Evolutionary conservation across 2,329 filamentous ascomycete species (phyloP), one percentile per base, ranked within the genome.

Genomic region (Fragosphaeria purpurea): DNA sequence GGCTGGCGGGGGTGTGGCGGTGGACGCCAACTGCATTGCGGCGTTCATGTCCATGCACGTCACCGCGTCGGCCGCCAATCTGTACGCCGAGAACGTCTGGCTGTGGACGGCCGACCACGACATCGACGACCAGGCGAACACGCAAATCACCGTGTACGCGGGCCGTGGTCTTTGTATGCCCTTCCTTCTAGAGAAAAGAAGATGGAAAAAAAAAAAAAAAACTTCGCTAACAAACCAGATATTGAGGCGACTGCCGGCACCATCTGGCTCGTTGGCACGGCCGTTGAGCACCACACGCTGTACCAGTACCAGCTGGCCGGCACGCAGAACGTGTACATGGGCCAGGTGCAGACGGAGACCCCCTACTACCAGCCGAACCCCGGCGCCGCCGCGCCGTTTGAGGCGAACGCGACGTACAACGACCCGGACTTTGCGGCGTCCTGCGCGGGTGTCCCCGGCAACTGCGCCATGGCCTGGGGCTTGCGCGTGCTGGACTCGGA

Each of bases 291-390:
- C 63, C 74, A 74, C 46, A 71, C 76, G 2, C 65, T 85, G n/a
- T 85, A 83, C 61, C 80, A 86, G 62, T 87, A 86, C 63, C 79
- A 86, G 58, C 68, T 86, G 47, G 66, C 70, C 57, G 69, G 72
- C 46, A 80, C 83, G 5, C 70, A 72, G 44, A 75, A 86, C 59
- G 65, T 85, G 49, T 82, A 76, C 62, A 75, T 80, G 59, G 80
- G 79, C 13, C 73, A 80, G 58, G 76, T 82, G 45, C 83, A 88
- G 61, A 82, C 82, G 46, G 83, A 87, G 63, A 82, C 83, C 5
- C 77, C 83, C 1, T 87, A 88, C 64, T 86, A 76, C 66, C 83
- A 86, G 65, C 79, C 82, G 11, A 75, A 72, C 56, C 83, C 83
- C 0, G 67, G 67, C 44, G 78, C 82, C 0, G 70, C 73, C 0